A percentile compares a stretch with the other conserved stretches of the same genome.
These are phyloP conservation scores for Clitopilus hobsonii DNA, from an alignment of 768 basidiomycete species.

Conservation along the genomic window DNA sequence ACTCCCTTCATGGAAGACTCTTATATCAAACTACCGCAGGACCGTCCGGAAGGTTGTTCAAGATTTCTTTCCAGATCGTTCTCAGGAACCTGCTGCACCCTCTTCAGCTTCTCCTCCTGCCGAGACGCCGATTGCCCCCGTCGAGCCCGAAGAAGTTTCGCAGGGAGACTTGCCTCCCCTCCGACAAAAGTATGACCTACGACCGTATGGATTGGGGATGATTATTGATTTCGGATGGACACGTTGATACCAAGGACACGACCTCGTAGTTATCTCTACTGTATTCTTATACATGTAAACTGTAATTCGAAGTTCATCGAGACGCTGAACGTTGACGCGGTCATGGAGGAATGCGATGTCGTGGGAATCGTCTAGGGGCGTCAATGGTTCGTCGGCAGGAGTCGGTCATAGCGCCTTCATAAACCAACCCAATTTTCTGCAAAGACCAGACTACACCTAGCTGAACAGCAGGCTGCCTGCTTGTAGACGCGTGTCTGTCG, in stretches of 20 bases:
- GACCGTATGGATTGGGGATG: constrained; percentile 66
- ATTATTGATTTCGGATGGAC: constrained; percentile 76
- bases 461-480: not conserved
- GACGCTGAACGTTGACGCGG: not conserved
- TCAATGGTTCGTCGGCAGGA: constrained; percentile 16
- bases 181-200: constrained; percentile 64
- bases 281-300: not conserved
- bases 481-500: constrained; percentile 13
- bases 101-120: constrained; percentile 1
- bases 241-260: constrained; percentile 8
- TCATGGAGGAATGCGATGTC: not conserved
- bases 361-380: constrained; percentile 14
- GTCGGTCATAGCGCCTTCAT: constrained; percentile 11
- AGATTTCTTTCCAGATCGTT: not conserved
- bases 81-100: too few species aligned
- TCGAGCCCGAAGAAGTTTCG: constrained; percentile 2
- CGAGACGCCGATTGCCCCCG: constrained; percentile 7
- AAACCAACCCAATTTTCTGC: constrained; percentile 1
- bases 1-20: not conserved
- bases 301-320: constrained; percentile 2
- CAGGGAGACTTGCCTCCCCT: constrained; percentile 20
- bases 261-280: not conserved
- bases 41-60: too few species aligned
- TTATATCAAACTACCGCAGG: too few species aligned
- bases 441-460: not conserved